Conservation (phyloP, 2,329 filamentous ascomycete genomes). For the Metarhizium brunneum region DNA sequence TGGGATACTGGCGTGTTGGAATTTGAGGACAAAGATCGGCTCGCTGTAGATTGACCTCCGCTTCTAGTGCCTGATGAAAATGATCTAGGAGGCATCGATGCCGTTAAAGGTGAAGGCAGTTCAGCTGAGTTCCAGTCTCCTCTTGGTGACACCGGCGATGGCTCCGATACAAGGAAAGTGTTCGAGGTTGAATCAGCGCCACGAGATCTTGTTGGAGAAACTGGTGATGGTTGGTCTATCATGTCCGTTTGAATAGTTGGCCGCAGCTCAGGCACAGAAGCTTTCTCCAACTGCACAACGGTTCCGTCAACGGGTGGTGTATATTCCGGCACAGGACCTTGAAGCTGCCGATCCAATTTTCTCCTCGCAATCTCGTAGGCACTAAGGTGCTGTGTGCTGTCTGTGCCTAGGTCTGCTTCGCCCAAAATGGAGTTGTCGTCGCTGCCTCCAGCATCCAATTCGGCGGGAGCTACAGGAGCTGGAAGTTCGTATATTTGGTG, state of each 20-base stretch:
- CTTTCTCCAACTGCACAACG: slow-evolving; percentile 21
- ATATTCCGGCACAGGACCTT: slow-evolving; percentile 40
- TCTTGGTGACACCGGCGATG: slow-evolving; percentile 40
- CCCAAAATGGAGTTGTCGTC: slow-evolving; percentile 27
- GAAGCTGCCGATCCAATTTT: slow-evolving; percentile 42
- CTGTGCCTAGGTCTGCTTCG: slow-evolving; percentile 31
- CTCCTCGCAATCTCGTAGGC: slow-evolving; percentile 41
- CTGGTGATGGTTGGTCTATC: slow-evolving; percentile 6
- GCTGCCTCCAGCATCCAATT: slow-evolving; percentile 34
- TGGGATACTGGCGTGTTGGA: not conserved
- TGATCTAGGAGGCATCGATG: slow-evolving; percentile 18
- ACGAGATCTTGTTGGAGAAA: slow-evolving; percentile 13
- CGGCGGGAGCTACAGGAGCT: slow-evolving; percentile 34
- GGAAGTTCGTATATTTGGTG: slow-evolving; percentile 45
- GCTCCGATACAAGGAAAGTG: slow-evolving; percentile 31
- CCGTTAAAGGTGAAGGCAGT: slow-evolving; percentile 32
- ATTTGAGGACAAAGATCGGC: slow-evolving; percentile 7
- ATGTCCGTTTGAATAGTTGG: slow-evolving; percentile 9
- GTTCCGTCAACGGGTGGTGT: slow-evolving; percentile 26
- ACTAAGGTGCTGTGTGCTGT: slow-evolving; percentile 29
- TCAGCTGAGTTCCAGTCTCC: slow-evolving; percentile 32
- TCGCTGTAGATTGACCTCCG: slow-evolving; percentile 5
- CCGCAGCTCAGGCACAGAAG: slow-evolving; percentile 9
- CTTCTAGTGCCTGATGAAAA: slow-evolving; percentile 11
- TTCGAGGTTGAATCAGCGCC: slow-evolving; percentile 17